Base-by-base conservation (phyloP, 2,329 filamentous ascomycete genomes). In the Mycosphaerelloides madeirae region DNA sequence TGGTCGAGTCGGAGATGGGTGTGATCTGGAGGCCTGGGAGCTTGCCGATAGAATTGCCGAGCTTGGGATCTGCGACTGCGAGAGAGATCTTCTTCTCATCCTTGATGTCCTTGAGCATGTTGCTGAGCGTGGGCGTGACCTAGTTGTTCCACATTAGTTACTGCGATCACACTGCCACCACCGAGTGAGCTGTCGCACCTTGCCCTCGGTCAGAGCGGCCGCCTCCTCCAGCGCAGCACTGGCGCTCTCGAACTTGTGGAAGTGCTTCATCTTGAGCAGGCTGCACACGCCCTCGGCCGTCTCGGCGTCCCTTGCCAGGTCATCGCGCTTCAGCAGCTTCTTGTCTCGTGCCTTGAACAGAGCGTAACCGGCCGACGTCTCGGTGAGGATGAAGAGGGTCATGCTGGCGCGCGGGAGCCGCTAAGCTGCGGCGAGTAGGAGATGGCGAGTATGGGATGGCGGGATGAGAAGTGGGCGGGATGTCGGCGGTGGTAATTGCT, bases 271-370 rank as follows among this genome's bases (percentile, higher is more conserved):
- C 74, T 95, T 96, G 61, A 98, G 74, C 85, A 95, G 80, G 61
- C 86, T 85, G 60, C 88, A 87, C 54, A 95, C 80, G 61, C 86
- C 86, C 69, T 96, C 89, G 29, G 88, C 83, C 48, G 84, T 85
- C 55, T 82, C 79, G 50, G 89, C 77, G 67, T 93, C 83, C 53
- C 81, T 77, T 42, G 80, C 78, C 53, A 95, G 71, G 64, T 90
- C 83, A 71, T 91, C 85, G 63, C 85, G 83, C 71, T 95, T 93
- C 56, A 98, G 77, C 48, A 97, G 80, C 77, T 97, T 97, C 81
- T 96, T 97, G 79, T 97, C 91, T 69, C 90, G 88, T 61, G 91
- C 86, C 79, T 98, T 97, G 76, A 98, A 89, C 68, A 98, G 81
- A 70, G 90, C 93, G 76, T 97, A 97, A 68, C 93, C 95, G 60